Evolutionary conservation across 2,329 filamentous ascomycete genomes (phyloP).

Genomic region (Penicillium sp.): DNA sequence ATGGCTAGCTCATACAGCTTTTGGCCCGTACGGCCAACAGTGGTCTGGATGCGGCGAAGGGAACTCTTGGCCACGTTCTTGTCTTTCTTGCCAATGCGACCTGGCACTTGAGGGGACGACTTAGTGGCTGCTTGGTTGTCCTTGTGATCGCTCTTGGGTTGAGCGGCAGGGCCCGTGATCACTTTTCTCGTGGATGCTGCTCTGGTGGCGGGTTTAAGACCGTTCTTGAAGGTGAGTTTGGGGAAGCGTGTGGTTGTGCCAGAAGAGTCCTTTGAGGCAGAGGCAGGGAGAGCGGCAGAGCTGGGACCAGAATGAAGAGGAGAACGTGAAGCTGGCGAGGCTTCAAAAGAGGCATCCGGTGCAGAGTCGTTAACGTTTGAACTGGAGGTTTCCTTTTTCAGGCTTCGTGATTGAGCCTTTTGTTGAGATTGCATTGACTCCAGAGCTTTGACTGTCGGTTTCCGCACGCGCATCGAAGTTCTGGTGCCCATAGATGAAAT

Average conservation of each 20-base stretch:
- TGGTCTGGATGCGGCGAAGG: slow-evolving; percentile 6
- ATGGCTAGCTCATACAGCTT: slow-evolving; percentile 9
- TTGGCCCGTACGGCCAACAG: slow-evolving; percentile 3
- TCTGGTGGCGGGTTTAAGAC: background rate
- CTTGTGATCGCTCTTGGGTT: background rate
- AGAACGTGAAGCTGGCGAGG: background rate
- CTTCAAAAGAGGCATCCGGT: background rate
- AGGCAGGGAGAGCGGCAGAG: background rate
- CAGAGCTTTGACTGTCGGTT: slow-evolving; percentile 22
- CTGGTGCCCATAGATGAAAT: slow-evolving; percentile 16
- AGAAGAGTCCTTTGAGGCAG: background rate
- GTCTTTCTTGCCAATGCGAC: slow-evolving; percentile 1
- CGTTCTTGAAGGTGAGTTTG: slow-evolving; percentile 1
- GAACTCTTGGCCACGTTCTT: background rate
- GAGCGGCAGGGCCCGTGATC: background rate
- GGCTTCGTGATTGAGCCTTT: slow-evolving; percentile 9
- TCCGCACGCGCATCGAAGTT: slow-evolving; percentile 20
- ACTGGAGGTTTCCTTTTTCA: slow-evolving; percentile 1
- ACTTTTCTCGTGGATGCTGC: background rate
- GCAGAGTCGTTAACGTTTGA: background rate
- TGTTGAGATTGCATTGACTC: slow-evolving; percentile 18
- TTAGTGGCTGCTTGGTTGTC: background rate
- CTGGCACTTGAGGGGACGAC: background rate
- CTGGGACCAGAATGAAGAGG: background rate
- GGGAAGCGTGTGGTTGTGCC: background rate